Evolutionary conservation across 2,329 filamentous ascomycete species (phyloP).

Genomic region (Dactylellina cionopaga): DNA sequence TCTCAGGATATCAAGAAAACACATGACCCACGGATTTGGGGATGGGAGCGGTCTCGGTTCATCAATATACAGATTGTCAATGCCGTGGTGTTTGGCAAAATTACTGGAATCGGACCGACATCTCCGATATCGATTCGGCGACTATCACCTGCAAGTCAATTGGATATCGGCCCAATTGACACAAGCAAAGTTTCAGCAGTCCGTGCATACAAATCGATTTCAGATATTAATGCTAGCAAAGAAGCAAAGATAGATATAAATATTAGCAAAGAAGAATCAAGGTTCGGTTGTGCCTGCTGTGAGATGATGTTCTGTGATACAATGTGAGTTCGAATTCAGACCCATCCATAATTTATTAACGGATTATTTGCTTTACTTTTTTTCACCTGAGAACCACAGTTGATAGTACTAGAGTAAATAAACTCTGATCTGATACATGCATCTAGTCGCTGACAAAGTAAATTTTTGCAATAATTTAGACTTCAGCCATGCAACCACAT

Average conservation of each 20-base stretch:
- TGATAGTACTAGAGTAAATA: neutral
- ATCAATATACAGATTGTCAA: conserved; percentile 16
- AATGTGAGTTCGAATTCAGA: no score
- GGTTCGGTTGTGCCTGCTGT: conserved; percentile 8
- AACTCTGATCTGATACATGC: neutral
- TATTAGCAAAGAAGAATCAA: neutral
- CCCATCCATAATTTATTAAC: neutral
- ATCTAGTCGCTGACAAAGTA: neutral
- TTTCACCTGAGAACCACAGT: neutral
- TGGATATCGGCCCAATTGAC: no score
- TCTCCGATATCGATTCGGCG: neutral
- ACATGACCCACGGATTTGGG: neutral
- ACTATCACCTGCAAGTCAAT: no score
- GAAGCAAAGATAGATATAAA: neutral
- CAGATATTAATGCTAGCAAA: neutral
- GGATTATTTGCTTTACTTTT: no score
- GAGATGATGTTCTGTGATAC: conserved; percentile 7
- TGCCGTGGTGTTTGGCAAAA: conserved; percentile 1
- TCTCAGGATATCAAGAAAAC: neutral
- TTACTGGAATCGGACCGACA: neutral
- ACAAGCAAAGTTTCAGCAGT: neutral
- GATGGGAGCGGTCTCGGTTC: conserved; percentile 1
- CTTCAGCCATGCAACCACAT: conserved; percentile 7
- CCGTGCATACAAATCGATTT: neutral
- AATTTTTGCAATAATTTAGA: neutral